A percentile compares a stretch with the other conserved stretches of the same genome.
These are phyloP conservation scores for Mucuna pruriens DNA, from an alignment of 306 rosid genomes.

Conservation along the genomic window DNA sequence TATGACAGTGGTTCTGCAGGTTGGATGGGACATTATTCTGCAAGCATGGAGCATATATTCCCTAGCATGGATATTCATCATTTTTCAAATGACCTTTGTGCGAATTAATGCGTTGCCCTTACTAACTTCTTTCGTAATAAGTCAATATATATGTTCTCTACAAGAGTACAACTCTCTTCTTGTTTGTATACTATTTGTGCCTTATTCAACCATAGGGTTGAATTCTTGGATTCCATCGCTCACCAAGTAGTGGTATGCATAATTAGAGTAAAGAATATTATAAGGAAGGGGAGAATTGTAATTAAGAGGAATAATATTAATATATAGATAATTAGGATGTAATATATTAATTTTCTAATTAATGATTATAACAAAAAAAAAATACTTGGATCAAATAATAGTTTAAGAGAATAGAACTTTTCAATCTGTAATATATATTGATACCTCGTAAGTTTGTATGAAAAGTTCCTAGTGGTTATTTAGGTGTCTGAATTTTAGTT, in stretches of 20 bases:
- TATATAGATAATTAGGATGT: too few species aligned
- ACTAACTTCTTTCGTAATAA: not conserved
- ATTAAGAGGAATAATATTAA: not conserved
- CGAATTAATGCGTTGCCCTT: not conserved
- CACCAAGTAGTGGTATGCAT: not conserved
- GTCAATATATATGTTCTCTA: not conserved
- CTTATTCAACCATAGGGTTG: not conserved
- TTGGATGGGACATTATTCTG: not conserved
- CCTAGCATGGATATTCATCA: not conserved
- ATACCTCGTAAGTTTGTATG: too few species aligned
- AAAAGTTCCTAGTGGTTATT: too few species aligned
- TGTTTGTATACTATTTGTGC: not conserved
- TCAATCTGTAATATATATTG: too few species aligned
- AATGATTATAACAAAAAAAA: too few species aligned
- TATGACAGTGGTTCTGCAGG: not conserved
- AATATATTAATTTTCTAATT: too few species aligned
- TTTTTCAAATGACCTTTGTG: not conserved
- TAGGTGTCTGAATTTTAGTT: too few species aligned
- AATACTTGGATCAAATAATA: not conserved
- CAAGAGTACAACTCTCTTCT: not conserved
- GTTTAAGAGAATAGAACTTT: too few species aligned
- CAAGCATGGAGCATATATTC: slow-evolving; percentile 1
- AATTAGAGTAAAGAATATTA: not conserved
- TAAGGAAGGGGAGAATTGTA: not conserved
- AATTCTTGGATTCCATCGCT: not conserved